Base-by-base conservation (phyloP, 495 filamentous ascomycete species). In the Cryomyces minteri region DNA sequence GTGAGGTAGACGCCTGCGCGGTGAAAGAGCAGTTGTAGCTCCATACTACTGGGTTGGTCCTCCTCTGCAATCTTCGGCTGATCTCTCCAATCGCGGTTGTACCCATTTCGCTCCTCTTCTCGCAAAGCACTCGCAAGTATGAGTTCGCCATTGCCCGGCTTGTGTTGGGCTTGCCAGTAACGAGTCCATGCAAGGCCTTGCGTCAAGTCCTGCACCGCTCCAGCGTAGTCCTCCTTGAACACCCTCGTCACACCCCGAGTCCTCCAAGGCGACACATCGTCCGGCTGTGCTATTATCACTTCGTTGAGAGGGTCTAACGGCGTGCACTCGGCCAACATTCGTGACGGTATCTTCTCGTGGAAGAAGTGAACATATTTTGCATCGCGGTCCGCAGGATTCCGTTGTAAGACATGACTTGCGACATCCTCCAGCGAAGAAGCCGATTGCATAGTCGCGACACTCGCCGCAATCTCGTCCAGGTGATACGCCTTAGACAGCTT, bases 351-450 rank as follows among this genome's bases (percentile, higher is more conserved):
- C 66, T 86, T 87, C 54, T 88, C 83, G 61, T 87, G 82, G 57
- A 88, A 87, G 61, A 88, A 87, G 52, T 88, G 80, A 4, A 87
- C 82, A 49, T 88, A 88, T 51, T 79, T 80, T 31, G 80, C 82
- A 51, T 86, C 80, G 7, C 67, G 57, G 50, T 84, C 73, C 25
- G 67, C 54, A 0, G 73, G 62, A 43, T 68, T 74, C 41, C 83
- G 65, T 54, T 80, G 74, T 41, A 86, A 60, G 12, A 87, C 83
- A 43, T 77, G 67, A 14, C 71, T 66, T n/a, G 79, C 82, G 4
- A 86, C 83, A 41, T 85, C 79, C 55, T 87, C 83, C 5, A 88
- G 59, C 5, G 77, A 73, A n/a, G 78, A 82, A 5, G 82, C 73
- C 36, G 73, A 75, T 58, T 87, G 82, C 83, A 87, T 87, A 0